Evolutionary conservation across 108 stramenopile species (phyloP), one percentile per base, ranked within the genome.

Genomic region (Mayamaea pseudoterrestris): DNA sequence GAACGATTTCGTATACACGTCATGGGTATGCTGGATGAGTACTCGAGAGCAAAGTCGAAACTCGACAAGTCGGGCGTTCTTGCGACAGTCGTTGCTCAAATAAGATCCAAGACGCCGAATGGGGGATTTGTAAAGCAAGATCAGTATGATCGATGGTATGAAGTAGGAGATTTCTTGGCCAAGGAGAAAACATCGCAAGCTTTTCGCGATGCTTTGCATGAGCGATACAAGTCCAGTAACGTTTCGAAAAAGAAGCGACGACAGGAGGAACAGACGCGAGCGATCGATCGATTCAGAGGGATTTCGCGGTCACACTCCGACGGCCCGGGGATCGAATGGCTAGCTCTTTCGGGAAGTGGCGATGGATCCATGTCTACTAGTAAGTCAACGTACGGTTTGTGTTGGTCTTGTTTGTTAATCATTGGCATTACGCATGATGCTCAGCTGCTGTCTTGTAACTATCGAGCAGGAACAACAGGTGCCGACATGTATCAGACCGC

Each of bases 81-180:
- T 7, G 44, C 48, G 13, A 2, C 14, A 27, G 40, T 64, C 18
- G 56, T 64, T 22, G 43, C 40, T 6, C 14, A 44, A 1, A 50
- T 64, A 2, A 35, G 56, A 30, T 14, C 25, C 2, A 22, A 34
- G 7, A 57, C 41, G 27, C 47, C 55, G 39, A 12, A 25, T 8
- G 63, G 63, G 27, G 55, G 63, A n/a, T 64, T 64, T 51, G 40
- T 64, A 13, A 50, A 50, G 31, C 35, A 57, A 17, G 35, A 24
- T 1, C 23, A 42, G 1, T 40, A 55, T 26, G 63, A 56, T 4
- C 27, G 40, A 1, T 64, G 63, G 63, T 44, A 44, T 4, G 63
- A 64, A 50, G 63, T 64, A 4, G 56, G 63, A 3, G 63, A 57
- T 35, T 41, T 45, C n/a, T 27, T 64, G n/a, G 63, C 63, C 41